phyloP scores from a whole-genome alignment of 495 filamentous ascomycete genomes.

The Melanomma pulvis-pyrius region DNA sequence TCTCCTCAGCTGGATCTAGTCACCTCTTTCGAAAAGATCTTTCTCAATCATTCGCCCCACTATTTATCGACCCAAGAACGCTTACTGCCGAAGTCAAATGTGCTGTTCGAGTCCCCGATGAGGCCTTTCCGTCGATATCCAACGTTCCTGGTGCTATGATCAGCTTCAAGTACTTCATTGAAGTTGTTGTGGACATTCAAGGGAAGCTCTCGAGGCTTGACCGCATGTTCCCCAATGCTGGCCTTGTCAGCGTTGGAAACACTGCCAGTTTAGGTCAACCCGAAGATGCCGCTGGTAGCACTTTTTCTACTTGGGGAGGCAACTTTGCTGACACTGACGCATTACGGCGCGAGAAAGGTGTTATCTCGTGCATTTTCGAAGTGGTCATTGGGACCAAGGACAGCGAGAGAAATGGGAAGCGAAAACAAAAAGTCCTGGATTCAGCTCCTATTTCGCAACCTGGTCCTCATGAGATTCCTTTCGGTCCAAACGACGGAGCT shows the following conservation, averaged over 20 bases:
- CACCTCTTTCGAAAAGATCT: slow-evolving; percentile 94
- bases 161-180: slow-evolving; percentile 88
- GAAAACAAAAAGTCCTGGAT: slow-evolving; percentile 28
- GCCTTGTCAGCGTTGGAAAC: slow-evolving; percentile 54
- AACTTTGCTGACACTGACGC: slow-evolving; percentile 88
- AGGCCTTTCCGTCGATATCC: slow-evolving; percentile 89
- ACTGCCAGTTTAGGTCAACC: slow-evolving; percentile 11
- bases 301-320: slow-evolving; percentile 63
- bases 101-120: slow-evolving; percentile 82
- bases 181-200: slow-evolving; percentile 88
- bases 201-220: slow-evolving; percentile 77
- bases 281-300: slow-evolving; percentile 43
- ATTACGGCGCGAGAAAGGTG: slow-evolving; percentile 82
- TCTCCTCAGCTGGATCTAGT: slow-evolving; percentile 77
- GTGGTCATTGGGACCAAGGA: slow-evolving; percentile 87
- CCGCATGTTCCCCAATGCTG: slow-evolving; percentile 61
- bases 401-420: slow-evolving; percentile 63
- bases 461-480: slow-evolving; percentile 38
- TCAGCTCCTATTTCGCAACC: slow-evolving; percentile 32
- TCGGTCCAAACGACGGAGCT: slow-evolving; percentile 18
- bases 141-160: slow-evolving; percentile 89
- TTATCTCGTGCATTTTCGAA: slow-evolving; percentile 80
- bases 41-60: slow-evolving; percentile 79
- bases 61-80: slow-evolving; percentile 81
- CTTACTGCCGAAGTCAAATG: slow-evolving; percentile 76